Conservation (phyloP, 345 rosid species). For the Heritiera littoralis region DNA sequence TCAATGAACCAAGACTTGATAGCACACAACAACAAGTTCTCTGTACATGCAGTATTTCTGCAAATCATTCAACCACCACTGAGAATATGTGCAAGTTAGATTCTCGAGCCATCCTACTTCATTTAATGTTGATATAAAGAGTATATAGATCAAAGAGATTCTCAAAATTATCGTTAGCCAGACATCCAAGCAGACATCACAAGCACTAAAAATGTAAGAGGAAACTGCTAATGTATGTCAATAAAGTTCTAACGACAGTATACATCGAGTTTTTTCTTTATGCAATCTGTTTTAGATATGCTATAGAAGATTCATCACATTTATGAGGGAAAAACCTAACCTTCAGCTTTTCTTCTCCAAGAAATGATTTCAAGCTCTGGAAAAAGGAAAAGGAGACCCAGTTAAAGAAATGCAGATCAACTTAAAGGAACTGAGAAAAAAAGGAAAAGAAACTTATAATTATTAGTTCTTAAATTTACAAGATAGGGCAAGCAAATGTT, state of each 20-base stretch:
- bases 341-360: conserved; percentile 90
- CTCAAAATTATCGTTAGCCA: neutral
- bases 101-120: neutral
- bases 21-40: neutral
- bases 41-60: neutral
- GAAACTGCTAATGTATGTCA: neutral
- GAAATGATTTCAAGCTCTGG: conserved; percentile 83
- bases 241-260: neutral
- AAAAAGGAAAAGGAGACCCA: conserved; percentile 19
- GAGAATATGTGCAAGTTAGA: neutral
- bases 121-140: neutral
- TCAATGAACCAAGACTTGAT: conserved; percentile 19
- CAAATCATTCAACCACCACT: conserved; percentile 8
- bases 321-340: conserved; percentile 34
- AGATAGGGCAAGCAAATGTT: neutral
- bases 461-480: neutral
- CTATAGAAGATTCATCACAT: neutral
- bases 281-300: neutral
- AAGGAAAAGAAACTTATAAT: neutral
- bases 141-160: neutral
- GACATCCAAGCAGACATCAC: neutral
- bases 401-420: neutral
- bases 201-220: neutral
- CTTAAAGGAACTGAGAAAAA: conserved; percentile 17
- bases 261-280: neutral